Base-by-base conservation (phyloP, 2,329 filamentous ascomycete species). In the Fusarium tuaranense region DNA sequence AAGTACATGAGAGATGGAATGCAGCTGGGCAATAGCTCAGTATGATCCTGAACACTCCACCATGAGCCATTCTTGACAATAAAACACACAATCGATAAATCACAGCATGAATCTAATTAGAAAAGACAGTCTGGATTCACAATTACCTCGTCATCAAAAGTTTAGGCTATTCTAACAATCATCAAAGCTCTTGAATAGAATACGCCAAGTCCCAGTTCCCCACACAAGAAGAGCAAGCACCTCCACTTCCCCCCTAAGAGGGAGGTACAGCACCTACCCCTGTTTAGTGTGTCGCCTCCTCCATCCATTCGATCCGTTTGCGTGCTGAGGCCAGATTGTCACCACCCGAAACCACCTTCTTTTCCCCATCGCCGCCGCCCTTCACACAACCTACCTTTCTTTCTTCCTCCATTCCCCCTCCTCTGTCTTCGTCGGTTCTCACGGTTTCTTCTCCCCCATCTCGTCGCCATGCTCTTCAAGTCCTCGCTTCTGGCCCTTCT, bases 401-500 rank as follows among this genome's bases (percentile, higher is more conserved):
- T 30, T 68, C 66, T 62, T 55, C 69, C 53, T 32, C 55, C 62
- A 38, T 66, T 51, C 69, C 64, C 51, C 64, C 61, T 58, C 69
- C 41, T 68, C 59, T 64, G 61, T 48, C 22, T 25, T 48, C 30
- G 2, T 48, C 44, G 44, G 44, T 27, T 27, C 44, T 48, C 44
- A 48, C 44, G 63, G 61, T 64, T 48, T 67, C 44, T 62, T 32
- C 30, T 30, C 30, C 30, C 30, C 59, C 59, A 48, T 59, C 36
- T 66, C 64, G 62, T 69, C 79, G 75, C 67, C 69, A 97, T 97
- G 94, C 90, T 92, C 85, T 90, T 94, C 84, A 92, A 91, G 85
- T 88, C 93, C 80, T 90, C 93, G 78, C 88, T 92, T 69, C 86
- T 96, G 79, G 92, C 92, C 78, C 85, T 95, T 72, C 86, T 95